Percentiles rank a stretch among this genome's conserved stretches.
phyloP scores from a whole-genome alignment of 2,329 filamentous ascomycete species.

The Neopestalotiopsis sp. region DNA sequence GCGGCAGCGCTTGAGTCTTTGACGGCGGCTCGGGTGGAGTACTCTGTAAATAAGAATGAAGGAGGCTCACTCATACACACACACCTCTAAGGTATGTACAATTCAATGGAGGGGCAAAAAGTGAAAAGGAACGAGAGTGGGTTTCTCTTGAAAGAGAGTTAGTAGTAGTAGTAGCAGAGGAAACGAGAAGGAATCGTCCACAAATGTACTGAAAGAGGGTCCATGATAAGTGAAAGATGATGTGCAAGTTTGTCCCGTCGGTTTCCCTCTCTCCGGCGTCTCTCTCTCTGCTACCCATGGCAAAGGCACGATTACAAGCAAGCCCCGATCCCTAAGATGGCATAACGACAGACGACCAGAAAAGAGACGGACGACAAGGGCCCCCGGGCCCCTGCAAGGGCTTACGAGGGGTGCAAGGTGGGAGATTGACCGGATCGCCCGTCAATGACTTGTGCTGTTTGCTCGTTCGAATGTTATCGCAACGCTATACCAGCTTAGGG shows the following conservation, averaged over 20 bases:
- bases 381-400: not conserved
- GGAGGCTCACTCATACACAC: too few relatives aligned
- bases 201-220: not conserved
- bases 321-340: too few relatives aligned
- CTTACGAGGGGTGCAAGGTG: not conserved
- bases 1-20: too few relatives aligned
- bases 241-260: not conserved
- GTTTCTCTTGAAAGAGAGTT: too few relatives aligned
- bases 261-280: not conserved
- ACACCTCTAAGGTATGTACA: not conserved
- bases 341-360: too few relatives aligned
- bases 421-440: conserved; percentile 9
- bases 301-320: too few relatives aligned
- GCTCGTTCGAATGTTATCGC: not conserved
- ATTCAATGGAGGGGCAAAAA: not conserved
- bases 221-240: not conserved
- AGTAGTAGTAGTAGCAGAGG: not conserved
- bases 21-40: too few relatives aligned
- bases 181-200: not conserved
- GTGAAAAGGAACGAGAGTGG: not conserved
- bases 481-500: not conserved
- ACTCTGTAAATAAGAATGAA: too few relatives aligned
- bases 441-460: conserved; percentile 1
- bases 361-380: not conserved
- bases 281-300: not conserved